Evolutionary conservation across 371 early-diverging fungal species (phyloP), one percentile per base, ranked within the genome.

Genomic region (Mucor piriformis): DNA sequence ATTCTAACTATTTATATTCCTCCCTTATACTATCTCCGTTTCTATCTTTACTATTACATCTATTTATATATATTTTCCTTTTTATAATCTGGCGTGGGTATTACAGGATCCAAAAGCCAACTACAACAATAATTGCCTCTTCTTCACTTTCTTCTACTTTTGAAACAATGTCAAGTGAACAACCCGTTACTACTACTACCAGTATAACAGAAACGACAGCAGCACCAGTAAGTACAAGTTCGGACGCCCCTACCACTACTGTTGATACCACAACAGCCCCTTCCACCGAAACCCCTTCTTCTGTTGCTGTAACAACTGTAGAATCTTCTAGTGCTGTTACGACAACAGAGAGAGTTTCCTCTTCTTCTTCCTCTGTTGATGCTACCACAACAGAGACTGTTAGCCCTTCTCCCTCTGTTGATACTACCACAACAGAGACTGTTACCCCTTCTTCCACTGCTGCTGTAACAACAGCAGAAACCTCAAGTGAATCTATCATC

Each of bases 41-140:
- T 54, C 21, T 49, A 27, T 40, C 40, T 40, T 52, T 20, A 40
- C 15, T 29, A 12, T 25, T 53, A 20, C 42, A 42, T 61, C 54
- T 61, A 54, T 61, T 61, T 61, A 47, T 48, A 54, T 47, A 54
- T 3, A 32, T 61, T 54, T 53, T 47, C 20, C 54, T 25, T 35
- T 32, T n/a, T 16, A 40, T 37, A 1, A n/a, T 24, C 32, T 47
- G 27, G 49, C 18, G 32, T 29, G 49, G 49, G 49, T 49, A 49
- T 49, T 49, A 49, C 47, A 55, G 24, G 23, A 53, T 40, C 40
- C 29, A 29, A 42, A 54, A 27, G 20, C 21, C 44, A 55, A 23
- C 54, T 15, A 8, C 43, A 6, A 43, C 43, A 20, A 20, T 21
- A 20, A 21, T 20, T 20, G 11, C 56, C 20, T 53, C 54, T 42